A percentile compares a stretch with the other conserved stretches of the same genome.
Evolutionary conservation across 2,329 filamentous ascomycete species (phyloP).

Genomic region (Colletotrichum higginsianum): DNA sequence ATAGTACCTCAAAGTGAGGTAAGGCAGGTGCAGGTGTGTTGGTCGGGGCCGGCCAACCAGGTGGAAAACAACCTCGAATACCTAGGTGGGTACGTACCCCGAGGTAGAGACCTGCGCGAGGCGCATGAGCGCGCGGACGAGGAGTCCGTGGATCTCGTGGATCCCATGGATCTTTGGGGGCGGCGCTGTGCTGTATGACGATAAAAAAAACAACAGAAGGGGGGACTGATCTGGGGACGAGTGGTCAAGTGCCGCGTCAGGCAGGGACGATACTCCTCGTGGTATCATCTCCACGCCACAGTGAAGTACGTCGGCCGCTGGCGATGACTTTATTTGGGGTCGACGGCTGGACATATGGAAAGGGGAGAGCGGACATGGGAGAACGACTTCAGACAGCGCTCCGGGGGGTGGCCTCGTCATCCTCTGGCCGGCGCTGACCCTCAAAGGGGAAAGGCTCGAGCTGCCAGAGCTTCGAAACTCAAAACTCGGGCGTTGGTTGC

Average conservation of each 20-base stretch:
- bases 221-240: conserved; percentile 7
- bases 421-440: conserved; percentile 31
- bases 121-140: conserved; percentile 30
- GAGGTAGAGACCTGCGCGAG: conserved; percentile 2
- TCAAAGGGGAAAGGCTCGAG: conserved; percentile 37
- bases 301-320: conserved; percentile 31
- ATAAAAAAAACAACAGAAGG: neutral
- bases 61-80: conserved; percentile 19
- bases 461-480: conserved; percentile 41
- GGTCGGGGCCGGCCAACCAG: conserved; percentile 8
- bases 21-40: conserved; percentile 14
- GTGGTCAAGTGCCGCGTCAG: conserved; percentile 38
- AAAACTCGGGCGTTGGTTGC: conserved; percentile 39
- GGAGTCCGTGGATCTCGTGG: conserved; percentile 2
- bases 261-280: conserved; percentile 24
- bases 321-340: conserved; percentile 28
- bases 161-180: neutral
- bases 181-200: conserved; percentile 17
- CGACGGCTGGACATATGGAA: conserved; percentile 9
- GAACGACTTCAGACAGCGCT: conserved; percentile 16
- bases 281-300: conserved; percentile 26
- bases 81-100: conserved; percentile 18
- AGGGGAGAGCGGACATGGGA: conserved; percentile 23
- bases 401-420: conserved; percentile 37
- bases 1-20: conserved; percentile 9